These are phyloP conservation scores for Neospora caninum DNA, from an alignment of 169 alveolate species.

Conservation along the genomic window DNA sequence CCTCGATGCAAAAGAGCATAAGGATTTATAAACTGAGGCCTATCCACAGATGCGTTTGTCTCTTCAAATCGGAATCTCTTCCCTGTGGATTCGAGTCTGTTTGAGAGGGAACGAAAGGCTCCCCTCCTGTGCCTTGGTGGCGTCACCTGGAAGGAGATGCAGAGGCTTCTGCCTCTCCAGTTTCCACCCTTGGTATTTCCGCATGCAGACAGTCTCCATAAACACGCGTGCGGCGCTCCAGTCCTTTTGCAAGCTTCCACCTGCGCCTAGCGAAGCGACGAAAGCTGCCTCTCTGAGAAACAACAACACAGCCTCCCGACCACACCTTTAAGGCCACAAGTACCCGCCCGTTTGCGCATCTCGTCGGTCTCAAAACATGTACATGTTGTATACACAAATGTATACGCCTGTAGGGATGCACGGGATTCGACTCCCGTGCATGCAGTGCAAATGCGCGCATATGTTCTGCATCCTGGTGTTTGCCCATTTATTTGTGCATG, in stretches of 20 bases:
- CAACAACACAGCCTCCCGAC: neutral
- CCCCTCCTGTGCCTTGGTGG: too few species aligned
- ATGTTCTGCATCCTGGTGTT: too few species aligned
- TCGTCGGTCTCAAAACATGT: neutral
- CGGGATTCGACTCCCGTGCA: too few species aligned
- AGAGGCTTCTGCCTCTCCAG: neutral
- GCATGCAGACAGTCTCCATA: slow-evolving; percentile 6
- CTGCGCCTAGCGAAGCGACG: neutral
- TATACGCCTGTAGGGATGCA: too few species aligned
- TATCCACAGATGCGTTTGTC: neutral
- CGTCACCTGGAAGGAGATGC: neutral
- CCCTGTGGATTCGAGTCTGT: too few species aligned
- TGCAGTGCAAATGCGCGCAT: too few species aligned
- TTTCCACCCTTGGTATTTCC: slow-evolving; percentile 3
- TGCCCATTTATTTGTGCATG: too few species aligned
- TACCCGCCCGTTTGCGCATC: neutral
- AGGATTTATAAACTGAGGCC: neutral
- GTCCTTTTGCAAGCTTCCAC: neutral
- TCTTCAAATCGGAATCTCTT: too few species aligned
- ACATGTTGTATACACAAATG: neutral
- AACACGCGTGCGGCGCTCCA: slow-evolving; percentile 28
- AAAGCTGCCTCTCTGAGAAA: slow-evolving; percentile 19
- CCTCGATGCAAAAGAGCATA: neutral
- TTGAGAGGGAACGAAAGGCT: too few species aligned
- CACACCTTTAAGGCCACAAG: neutral